phyloP scores from a whole-genome alignment of 257 asterid genomes.

The Ilex aquifolium region DNA sequence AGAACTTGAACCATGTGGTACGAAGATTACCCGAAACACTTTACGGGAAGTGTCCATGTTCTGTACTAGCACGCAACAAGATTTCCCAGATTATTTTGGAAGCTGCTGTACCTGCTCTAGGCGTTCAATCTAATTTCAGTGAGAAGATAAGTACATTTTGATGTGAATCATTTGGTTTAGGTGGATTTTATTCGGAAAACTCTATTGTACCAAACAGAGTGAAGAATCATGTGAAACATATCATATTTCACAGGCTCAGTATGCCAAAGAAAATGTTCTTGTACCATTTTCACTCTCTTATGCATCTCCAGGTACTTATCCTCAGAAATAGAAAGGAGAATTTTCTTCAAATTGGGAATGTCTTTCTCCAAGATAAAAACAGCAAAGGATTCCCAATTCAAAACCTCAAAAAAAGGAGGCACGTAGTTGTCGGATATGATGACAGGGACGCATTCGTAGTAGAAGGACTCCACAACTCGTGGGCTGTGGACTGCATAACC shows the following conservation, averaged over 20 bases:
- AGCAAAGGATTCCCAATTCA: conserved; percentile 42
- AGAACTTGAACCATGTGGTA: too few relatives aligned
- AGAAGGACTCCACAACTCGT: conserved; percentile 38
- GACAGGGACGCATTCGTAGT: conserved; percentile 34
- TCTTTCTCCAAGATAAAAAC: conserved; percentile 33
- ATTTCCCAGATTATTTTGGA: too few relatives aligned
- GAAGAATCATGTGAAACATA: conserved; percentile 42
- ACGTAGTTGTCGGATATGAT: conserved; percentile 39
- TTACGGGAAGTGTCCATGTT: too few relatives aligned
- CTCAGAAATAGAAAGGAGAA: conserved; percentile 28
- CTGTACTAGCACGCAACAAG: too few relatives aligned
- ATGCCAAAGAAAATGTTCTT: conserved; percentile 41
- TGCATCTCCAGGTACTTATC: conserved; percentile 32
- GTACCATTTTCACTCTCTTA: conserved; percentile 31
- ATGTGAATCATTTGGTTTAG: conserved; percentile 1
- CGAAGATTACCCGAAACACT: too few relatives aligned
- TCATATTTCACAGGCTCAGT: conserved; percentile 35
- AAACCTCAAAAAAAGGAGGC: conserved; percentile 37
- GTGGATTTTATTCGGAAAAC: conserved; percentile 17
- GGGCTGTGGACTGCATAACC: conserved; percentile 41
- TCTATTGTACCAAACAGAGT: conserved; percentile 43
- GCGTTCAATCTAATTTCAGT: too few relatives aligned
- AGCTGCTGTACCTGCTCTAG: too few relatives aligned
- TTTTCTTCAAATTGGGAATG: conserved; percentile 36
- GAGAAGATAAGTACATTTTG: too few relatives aligned